Base-by-base conservation (phyloP, 2,329 filamentous ascomycete genomes). In the Clonostachys sp. region DNA sequence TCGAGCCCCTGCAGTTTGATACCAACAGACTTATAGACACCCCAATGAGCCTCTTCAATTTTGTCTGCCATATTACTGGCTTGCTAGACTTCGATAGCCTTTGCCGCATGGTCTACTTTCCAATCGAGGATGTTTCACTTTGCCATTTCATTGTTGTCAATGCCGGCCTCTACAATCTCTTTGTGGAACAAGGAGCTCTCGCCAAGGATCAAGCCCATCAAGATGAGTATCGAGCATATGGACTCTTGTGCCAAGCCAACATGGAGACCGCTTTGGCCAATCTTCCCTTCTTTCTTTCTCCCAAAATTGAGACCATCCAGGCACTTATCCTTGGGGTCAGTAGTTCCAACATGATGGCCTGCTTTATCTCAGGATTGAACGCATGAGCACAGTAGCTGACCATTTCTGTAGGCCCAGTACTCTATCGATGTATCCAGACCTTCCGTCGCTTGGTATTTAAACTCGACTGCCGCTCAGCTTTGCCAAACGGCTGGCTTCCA, bases 401-500 rank as follows among this genome's bases (percentile, higher is more conserved):
- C 9, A 8, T 30, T 35, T 33, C 24, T 8, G 14, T 44, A 85
- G 79, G 72, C 78, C 5, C 65, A 80, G n/a, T 80, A 84, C 54
- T 75, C 81, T 12, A 74, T 85, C 43, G 81, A 86, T 51, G 71
- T 77, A 13, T 82, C 80, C 5, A 78, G 80, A 38, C 80, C 81
- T 1, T 81, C 80, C 0, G 70, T 86, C 5, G 80, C 79, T n/a
- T 84, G 81, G 76, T 77, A 80, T n/a, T 65, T 86, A 16, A 77
- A 75, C 20, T 78, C 75, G 7, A 73, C 74, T 16, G 83, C 82
- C 0, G 75, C 77, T 12, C 73, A 78, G 45, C 68, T 87, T 45
- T 84, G 80, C 52, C 80, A 83, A 54, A 78, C 77, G 0, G 73
- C 84, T 5, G 83, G 83, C 4, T 84, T 81, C 50, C 83, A 86